Evolutionary conservation across 805 yeast genomes (phyloP).

Genomic region (Candida tibetensis): DNA sequence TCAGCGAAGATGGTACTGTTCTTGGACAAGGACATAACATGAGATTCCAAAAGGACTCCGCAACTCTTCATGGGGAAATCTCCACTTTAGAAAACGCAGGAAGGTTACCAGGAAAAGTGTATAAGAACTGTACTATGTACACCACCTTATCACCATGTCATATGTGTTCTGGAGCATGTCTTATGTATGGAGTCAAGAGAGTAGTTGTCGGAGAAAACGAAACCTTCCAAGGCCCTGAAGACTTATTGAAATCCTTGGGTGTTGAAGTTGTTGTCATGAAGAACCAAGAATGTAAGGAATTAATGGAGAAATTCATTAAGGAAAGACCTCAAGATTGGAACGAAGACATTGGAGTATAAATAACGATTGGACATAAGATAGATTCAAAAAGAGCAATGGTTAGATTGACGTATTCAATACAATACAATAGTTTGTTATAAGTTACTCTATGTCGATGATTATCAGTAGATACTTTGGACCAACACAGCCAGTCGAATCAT

Average conservation of each 20-base stretch:
- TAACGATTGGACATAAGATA: no score
- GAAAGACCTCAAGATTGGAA: constrained; percentile 78
- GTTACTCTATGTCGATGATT: no score
- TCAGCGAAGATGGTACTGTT: constrained; percentile 72
- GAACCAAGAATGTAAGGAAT: constrained; percentile 57
- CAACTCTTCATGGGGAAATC: constrained; percentile 91
- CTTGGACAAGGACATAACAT: constrained; percentile 88
- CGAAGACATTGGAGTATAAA: constrained; percentile 68
- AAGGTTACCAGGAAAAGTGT: constrained; percentile 72
- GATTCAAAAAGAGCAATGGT: no score
- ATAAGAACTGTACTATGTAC: constrained; percentile 85
- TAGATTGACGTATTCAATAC: no score
- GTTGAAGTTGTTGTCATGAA: constrained; percentile 67
- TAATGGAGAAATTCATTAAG: constrained; percentile 76
- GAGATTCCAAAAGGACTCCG: constrained; percentile 80
- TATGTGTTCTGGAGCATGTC: constrained; percentile 93
- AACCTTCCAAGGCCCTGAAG: constrained; percentile 83
- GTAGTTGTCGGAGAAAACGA: constrained; percentile 87
- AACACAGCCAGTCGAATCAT: no score
- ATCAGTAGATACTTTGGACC: no score
- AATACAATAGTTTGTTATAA: no score
- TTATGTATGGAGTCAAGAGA: constrained; percentile 83
- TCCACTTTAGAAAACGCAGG: constrained; percentile 89
- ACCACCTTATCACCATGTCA: constrained; percentile 91
- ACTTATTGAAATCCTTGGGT: constrained; percentile 61